These are phyloP conservation scores for Jatropha curcas DNA, from an alignment of 345 rosid species.

Conservation along the genomic window DNA sequence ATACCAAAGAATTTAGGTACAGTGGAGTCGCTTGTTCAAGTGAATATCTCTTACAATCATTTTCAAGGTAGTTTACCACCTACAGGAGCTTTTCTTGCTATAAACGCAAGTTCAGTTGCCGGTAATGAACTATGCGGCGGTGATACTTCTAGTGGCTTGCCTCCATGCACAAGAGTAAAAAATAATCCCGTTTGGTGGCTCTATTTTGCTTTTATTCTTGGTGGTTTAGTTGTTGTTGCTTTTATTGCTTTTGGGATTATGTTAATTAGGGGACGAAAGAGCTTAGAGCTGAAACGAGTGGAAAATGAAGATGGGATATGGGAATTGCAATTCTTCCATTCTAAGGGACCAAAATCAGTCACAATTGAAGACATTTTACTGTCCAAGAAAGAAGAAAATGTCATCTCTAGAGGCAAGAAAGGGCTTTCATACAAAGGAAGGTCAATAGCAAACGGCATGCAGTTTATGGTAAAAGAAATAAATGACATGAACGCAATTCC, in stretches of 20 bases:
- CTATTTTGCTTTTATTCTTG: slow-evolving; percentile 37
- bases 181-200: slow-evolving; percentile 54
- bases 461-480: slow-evolving; percentile 50
- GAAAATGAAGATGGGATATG: slow-evolving; percentile 69
- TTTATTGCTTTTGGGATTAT: slow-evolving; percentile 32
- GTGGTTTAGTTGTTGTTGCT: slow-evolving; percentile 35
- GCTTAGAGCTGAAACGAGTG: slow-evolving; percentile 44
- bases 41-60: slow-evolving; percentile 32
- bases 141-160: slow-evolving; percentile 42
- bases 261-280: slow-evolving; percentile 37
- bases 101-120: slow-evolving; percentile 59
- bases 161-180: slow-evolving; percentile 51
- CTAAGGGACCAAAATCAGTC: slow-evolving; percentile 42
- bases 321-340: slow-evolving; percentile 62
- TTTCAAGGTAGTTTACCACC: slow-evolving; percentile 64
- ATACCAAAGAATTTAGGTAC: slow-evolving; percentile 46
- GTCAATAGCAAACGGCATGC: slow-evolving; percentile 31
- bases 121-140: slow-evolving; percentile 77
- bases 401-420: slow-evolving; percentile 39
- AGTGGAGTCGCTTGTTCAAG: slow-evolving; percentile 29
- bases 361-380: slow-evolving; percentile 42
- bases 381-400: slow-evolving; percentile 47
- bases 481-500: slow-evolving; percentile 30
- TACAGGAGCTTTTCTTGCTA: slow-evolving; percentile 76
- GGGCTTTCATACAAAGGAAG: slow-evolving; percentile 36